A percentile compares a stretch with the other conserved stretches of the same genome.
Evolutionary conservation across 257 asterid species (phyloP).

Genomic region (Dorcoceras hygrometricum): DNA sequence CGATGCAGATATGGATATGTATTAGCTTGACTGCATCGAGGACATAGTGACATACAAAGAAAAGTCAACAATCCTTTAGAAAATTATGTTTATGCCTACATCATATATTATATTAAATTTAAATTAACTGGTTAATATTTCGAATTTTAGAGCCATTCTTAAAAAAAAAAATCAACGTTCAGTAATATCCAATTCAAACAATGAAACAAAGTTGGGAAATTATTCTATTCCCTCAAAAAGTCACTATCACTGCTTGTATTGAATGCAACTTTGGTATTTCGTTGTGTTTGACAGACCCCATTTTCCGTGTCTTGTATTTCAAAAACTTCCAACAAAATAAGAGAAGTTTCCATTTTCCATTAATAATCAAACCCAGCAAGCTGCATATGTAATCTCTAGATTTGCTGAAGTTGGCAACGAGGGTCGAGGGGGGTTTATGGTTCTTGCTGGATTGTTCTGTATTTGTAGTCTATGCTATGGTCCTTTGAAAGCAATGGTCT

Average conservation of each 20-base stretch:
- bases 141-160: too few species aligned
- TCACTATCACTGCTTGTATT: slow-evolving; percentile 30
- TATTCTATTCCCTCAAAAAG: slow-evolving; percentile 24
- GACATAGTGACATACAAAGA: too few species aligned
- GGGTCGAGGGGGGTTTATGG: neutral
- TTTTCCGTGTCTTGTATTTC: slow-evolving; percentile 44
- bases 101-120: too few species aligned
- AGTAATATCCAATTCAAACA: too few species aligned
- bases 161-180: neutral
- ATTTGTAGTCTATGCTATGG: slow-evolving; percentile 20
- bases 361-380: slow-evolving; percentile 23
- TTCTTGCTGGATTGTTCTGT: slow-evolving; percentile 4
- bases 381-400: slow-evolving; percentile 13
- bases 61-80: too few species aligned
- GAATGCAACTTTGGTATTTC: slow-evolving; percentile 23
- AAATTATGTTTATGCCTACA: too few species aligned
- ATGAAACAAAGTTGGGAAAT: neutral
- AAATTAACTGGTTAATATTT: too few species aligned
- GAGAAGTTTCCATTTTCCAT: slow-evolving; percentile 6
- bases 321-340: slow-evolving; percentile 14
- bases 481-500: neutral
- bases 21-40: too few species aligned
- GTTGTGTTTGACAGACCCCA: slow-evolving; percentile 34
- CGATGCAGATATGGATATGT: too few species aligned
- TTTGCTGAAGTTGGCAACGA: slow-evolving; percentile 21